These are phyloP conservation scores for Fusarium duplospermum DNA, from an alignment of 2,329 filamentous ascomycete genomes.

Conservation along the genomic window DNA sequence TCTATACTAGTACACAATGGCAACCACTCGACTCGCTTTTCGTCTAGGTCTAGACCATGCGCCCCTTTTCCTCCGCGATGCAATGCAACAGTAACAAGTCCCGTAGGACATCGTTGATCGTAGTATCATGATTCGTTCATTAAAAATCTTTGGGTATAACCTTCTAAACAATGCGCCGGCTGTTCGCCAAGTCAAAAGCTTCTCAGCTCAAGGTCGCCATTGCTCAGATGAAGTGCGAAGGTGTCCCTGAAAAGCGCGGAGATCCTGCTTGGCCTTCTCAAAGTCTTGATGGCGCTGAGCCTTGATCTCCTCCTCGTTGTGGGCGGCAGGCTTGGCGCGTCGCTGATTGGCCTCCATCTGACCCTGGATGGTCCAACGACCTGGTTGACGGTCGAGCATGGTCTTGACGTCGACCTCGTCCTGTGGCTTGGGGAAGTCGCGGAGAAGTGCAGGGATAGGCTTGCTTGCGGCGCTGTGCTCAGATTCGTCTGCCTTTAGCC, in stretches of 20 bases:
- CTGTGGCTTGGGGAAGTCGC: slow-evolving; percentile 55
- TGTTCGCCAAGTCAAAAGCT: slow-evolving; percentile 5
- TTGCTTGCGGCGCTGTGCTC: slow-evolving; percentile 36
- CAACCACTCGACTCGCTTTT: slow-evolving; percentile 15
- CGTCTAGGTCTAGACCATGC: background rate
- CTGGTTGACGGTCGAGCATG: slow-evolving; percentile 57
- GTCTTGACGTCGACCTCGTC: slow-evolving; percentile 55
- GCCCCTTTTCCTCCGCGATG: background rate
- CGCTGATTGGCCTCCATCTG: slow-evolving; percentile 49
- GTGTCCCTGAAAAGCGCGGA: slow-evolving; percentile 54
- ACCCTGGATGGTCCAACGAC: slow-evolving; percentile 55
- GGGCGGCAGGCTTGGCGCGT: slow-evolving; percentile 33
- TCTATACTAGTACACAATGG: slow-evolving; percentile 25
- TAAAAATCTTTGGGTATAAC: slow-evolving; percentile 36
- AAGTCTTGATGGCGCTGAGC: slow-evolving; percentile 55
- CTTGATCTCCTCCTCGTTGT: slow-evolving; percentile 43
- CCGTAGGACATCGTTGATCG: slow-evolving; percentile 26
- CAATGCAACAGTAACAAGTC: slow-evolving; percentile 11
- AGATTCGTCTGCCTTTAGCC: slow-evolving; percentile 24
- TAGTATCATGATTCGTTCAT: slow-evolving; percentile 40
- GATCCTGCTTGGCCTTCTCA: slow-evolving; percentile 60
- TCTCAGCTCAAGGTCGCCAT: slow-evolving; percentile 11
- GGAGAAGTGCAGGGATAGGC: slow-evolving; percentile 50
- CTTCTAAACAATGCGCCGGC: slow-evolving; percentile 32
- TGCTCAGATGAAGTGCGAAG: slow-evolving; percentile 17